Percentiles rank a stretch among this genome's conserved stretches.
Evolutionary conservation across 169 alveolate species (phyloP).

Genomic region (Neospora caninum): DNA sequence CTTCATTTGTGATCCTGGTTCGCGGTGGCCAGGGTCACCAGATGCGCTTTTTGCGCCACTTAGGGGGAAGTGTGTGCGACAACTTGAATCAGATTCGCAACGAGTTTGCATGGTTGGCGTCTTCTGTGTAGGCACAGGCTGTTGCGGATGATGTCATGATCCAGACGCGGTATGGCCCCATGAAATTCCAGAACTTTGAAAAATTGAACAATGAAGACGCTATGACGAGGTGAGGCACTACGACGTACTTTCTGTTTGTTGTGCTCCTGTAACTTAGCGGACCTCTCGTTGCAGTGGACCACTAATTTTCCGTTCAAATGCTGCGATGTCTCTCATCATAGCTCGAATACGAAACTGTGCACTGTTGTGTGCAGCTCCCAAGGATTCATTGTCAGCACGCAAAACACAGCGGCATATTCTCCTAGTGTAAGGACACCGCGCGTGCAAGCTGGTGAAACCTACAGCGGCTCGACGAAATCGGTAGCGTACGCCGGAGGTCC

Average conservation of each 20-base stretch:
- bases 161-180: conserved; percentile 41
- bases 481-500: not conserved
- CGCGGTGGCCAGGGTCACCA: too few species aligned
- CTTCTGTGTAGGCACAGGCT: too few species aligned
- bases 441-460: not conserved
- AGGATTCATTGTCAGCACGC: not conserved
- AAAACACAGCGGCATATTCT: not conserved
- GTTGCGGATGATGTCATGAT: conserved; percentile 17
- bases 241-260: not conserved
- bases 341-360: not conserved
- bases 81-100: too few species aligned
- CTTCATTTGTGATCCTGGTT: too few species aligned
- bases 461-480: not conserved
- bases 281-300: too few species aligned
- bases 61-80: too few species aligned
- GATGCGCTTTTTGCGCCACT: too few species aligned
- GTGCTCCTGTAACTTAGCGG: not conserved
- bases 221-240: not conserved
- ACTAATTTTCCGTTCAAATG: too few species aligned
- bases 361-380: not conserved
- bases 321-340: too few species aligned
- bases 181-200: conserved; percentile 40
- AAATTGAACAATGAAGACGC: conserved; percentile 42
- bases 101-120: too few species aligned
- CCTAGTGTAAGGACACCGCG: not conserved